These are phyloP conservation scores for Colletotrichum limetticola DNA, from an alignment of 2,329 filamentous ascomycete species.

Conservation along the genomic window DNA sequence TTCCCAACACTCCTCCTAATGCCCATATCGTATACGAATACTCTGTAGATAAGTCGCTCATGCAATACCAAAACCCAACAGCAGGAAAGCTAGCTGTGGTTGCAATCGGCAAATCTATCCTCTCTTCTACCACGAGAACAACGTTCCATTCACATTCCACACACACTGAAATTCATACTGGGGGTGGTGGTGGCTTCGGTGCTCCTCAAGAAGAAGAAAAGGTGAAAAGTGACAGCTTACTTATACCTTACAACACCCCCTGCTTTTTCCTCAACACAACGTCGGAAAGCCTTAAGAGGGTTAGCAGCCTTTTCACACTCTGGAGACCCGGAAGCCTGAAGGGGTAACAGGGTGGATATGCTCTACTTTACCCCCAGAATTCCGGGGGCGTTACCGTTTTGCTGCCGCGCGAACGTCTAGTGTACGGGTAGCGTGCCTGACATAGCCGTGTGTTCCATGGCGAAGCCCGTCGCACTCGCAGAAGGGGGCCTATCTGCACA, in stretches of 20 bases:
- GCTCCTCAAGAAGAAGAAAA: conserved; percentile 5
- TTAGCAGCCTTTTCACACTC: background rate
- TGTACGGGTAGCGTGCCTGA: background rate
- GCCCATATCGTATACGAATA: too few relatives aligned
- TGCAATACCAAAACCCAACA: background rate
- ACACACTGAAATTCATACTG: conserved; percentile 2
- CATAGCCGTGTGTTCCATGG: conserved; percentile 9
- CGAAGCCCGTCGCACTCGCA: conserved; percentile 3
- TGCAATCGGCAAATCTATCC: conserved; percentile 9
- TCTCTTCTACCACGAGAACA: conserved; percentile 3
- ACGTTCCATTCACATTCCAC: conserved; percentile 4
- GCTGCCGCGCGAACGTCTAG: conserved; percentile 4
- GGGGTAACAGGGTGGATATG: conserved; percentile 14
- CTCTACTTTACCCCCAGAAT: conserved; percentile 8
- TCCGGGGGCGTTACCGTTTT: background rate
- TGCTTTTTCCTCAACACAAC: conserved; percentile 4
- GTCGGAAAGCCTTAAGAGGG: conserved; percentile 9
- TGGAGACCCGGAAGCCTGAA: background rate
- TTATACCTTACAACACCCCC: background rate
- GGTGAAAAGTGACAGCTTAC: conserved; percentile 28
- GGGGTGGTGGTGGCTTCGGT: background rate
- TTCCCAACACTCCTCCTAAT: background rate
- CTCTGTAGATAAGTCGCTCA: too few relatives aligned
- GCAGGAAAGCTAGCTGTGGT: background rate
- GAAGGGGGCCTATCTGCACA: conserved; percentile 27